Evolutionary conservation across 495 filamentous ascomycete species (phyloP).

Genomic region (Penicillium subrubescens): DNA sequence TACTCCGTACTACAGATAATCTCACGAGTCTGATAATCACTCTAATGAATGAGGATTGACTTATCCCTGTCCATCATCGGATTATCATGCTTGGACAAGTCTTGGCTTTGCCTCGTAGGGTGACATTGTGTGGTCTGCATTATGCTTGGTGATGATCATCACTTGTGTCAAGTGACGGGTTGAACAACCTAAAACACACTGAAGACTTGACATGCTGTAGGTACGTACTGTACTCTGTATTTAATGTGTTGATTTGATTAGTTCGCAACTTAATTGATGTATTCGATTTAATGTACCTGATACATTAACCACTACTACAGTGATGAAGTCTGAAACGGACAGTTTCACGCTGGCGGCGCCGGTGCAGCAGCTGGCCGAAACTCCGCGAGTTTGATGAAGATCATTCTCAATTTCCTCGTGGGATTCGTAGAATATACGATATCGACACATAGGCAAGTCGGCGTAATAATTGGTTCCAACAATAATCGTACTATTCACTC

Average conservation of each 20-base stretch:
- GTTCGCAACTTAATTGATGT: not conserved
- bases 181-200: not conserved
- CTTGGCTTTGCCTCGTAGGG: conserved; percentile 6
- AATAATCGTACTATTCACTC: too few species aligned
- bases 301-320: not conserved
- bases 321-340: not conserved
- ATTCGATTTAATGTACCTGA: not conserved
- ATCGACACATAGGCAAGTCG: not conserved
- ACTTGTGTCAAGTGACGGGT: not conserved
- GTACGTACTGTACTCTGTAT: not conserved
- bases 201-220: not conserved
- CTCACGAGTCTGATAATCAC: not conserved
- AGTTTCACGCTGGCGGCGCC: not conserved
- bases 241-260: not conserved
- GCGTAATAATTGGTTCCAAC: not conserved
- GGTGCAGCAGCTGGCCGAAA: not conserved
- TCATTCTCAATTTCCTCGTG: not conserved
- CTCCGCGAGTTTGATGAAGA: not conserved
- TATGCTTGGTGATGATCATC: not conserved
- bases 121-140: not conserved
- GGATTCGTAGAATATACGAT: not conserved
- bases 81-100: not conserved
- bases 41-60: not conserved
- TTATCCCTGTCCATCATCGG: not conserved
- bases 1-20: not conserved